phyloP scores from a whole-genome alignment of 1,139 yeast genomes.

The Candida albicans region DNA sequence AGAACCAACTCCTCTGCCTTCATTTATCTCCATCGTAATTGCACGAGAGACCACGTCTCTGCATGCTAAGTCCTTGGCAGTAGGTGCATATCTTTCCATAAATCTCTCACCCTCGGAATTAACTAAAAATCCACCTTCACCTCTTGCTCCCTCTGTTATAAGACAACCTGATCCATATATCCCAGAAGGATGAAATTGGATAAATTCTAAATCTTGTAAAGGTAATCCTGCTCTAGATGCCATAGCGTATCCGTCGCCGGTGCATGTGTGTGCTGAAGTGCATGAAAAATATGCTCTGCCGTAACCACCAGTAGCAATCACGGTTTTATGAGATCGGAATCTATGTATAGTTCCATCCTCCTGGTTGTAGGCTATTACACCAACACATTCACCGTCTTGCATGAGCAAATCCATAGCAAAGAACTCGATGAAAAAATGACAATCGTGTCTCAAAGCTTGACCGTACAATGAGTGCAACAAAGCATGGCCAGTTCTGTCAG shows the following conservation, averaged over 20 bases:
- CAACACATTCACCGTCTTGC: constrained; percentile 95
- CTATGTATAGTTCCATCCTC: constrained; percentile 98
- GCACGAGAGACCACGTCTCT: constrained; percentile 98
- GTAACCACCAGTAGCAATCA: constrained; percentile 97
- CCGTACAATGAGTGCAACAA: constrained; percentile 94
- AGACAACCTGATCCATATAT: constrained; percentile 98
- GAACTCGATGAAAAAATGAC: constrained; percentile 96
- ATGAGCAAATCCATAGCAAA: constrained; percentile 92
- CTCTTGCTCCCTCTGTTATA: constrained; percentile 99
- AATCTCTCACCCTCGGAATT: constrained; percentile 98
- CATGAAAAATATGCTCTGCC: constrained; percentile 98
- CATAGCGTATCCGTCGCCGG: constrained; percentile 99
- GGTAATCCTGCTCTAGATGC: constrained; percentile 97
- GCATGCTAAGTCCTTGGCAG: constrained; percentile 96
- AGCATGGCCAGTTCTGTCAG: constrained; percentile 99
- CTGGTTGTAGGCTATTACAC: constrained; percentile 96
- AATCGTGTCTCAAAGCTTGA: constrained; percentile 93
- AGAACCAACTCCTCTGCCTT: constrained; percentile 98
- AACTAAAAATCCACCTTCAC: constrained; percentile 97
- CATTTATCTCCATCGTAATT: constrained; percentile 96
- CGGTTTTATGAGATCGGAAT: constrained; percentile 94
- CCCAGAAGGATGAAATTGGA: constrained; percentile 99
- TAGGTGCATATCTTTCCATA: constrained; percentile 99
- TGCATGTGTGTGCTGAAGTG: constrained; percentile 98
- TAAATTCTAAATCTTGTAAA: constrained; percentile 93